These are phyloP conservation scores for Circinella umbellata DNA, from an alignment of 371 early-diverging fungal species.

Conservation along the genomic window DNA sequence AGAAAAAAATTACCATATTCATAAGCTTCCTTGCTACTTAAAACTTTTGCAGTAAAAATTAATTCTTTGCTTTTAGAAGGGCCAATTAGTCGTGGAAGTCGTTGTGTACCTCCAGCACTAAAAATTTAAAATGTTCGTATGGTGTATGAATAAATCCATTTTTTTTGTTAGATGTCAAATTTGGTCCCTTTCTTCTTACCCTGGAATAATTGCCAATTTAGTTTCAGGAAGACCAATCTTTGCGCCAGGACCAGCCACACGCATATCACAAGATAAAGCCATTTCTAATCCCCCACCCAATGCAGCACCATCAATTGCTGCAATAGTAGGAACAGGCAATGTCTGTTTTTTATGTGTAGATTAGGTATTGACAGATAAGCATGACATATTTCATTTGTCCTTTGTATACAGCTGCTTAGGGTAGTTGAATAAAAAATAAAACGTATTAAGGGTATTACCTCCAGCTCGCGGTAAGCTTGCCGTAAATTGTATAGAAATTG, in stretches of 20 bases:
- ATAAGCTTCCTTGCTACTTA: conserved; percentile 70
- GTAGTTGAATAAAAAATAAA: no score
- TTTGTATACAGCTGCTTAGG: no score
- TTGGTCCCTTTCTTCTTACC: conserved; percentile 53
- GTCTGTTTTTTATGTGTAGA: conserved; percentile 44
- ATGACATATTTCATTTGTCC: no score
- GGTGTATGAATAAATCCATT: neutral
- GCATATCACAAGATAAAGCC: conserved; percentile 91
- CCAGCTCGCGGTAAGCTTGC: conserved; percentile 82
- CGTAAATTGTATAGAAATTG: conserved; percentile 83
- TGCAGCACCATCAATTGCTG: conserved; percentile 94
- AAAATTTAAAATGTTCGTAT: no score
- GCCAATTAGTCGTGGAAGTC: conserved; percentile 89
- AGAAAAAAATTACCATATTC: conserved; percentile 54
- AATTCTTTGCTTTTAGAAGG: conserved; percentile 90
- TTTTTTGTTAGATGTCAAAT: neutral
- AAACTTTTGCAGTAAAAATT: conserved; percentile 82
- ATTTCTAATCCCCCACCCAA: conserved; percentile 96
- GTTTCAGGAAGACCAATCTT: conserved; percentile 94
- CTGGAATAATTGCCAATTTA: conserved; percentile 95
- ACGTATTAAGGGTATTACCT: conserved; percentile 44
- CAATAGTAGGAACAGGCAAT: conserved; percentile 93
- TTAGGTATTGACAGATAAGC: neutral
- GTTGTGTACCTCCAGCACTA: conserved; percentile 96
- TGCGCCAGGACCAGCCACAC: conserved; percentile 80